Conservation (phyloP, 768 basidiomycete genomes). For the Tulasnella sp. region DNA sequence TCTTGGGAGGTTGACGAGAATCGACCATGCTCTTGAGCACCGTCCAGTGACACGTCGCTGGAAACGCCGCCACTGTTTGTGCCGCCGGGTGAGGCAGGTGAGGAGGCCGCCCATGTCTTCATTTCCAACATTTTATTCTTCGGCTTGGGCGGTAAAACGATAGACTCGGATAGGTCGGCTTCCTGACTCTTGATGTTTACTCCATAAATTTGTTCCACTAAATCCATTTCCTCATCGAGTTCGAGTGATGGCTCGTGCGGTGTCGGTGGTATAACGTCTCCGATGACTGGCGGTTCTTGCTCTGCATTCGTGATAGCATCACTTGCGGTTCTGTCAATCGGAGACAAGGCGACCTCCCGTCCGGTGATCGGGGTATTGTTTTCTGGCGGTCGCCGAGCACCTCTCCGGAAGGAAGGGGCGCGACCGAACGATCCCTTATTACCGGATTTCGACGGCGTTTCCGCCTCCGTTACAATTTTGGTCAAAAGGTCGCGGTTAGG, state of each 20-base stretch:
- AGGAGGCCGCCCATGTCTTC: constrained; percentile 67
- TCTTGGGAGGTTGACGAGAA: constrained; percentile 28
- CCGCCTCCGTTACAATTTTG: constrained; percentile 40
- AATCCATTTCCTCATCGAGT: constrained; percentile 87
- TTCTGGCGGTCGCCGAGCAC: not conserved
- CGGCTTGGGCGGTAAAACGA: constrained; percentile 73
- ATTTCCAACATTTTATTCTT: constrained; percentile 89
- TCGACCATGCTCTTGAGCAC: not conserved
- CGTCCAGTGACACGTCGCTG: not conserved
- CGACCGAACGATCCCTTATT: constrained; percentile 10
- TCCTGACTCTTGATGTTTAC: constrained; percentile 60
- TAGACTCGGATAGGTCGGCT: constrained; percentile 78
- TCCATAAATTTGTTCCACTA: constrained; percentile 95
- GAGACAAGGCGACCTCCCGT: not conserved
- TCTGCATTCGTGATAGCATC: not conserved
- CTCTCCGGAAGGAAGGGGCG: constrained; percentile 22
- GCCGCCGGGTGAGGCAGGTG: constrained; percentile 46
- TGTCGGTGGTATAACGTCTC: constrained; percentile 27
- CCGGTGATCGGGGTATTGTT: not conserved
- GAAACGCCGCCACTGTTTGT: not conserved
- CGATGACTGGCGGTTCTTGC: not conserved
- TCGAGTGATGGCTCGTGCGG: constrained; percentile 32
- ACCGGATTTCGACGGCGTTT: constrained; percentile 25
- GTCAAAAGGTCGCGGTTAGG: constrained; percentile 80
- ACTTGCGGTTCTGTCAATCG: not conserved